phyloP scores from a whole-genome alignment of 371 early-diverging fungal species.

The Circinella umbellata region DNA sequence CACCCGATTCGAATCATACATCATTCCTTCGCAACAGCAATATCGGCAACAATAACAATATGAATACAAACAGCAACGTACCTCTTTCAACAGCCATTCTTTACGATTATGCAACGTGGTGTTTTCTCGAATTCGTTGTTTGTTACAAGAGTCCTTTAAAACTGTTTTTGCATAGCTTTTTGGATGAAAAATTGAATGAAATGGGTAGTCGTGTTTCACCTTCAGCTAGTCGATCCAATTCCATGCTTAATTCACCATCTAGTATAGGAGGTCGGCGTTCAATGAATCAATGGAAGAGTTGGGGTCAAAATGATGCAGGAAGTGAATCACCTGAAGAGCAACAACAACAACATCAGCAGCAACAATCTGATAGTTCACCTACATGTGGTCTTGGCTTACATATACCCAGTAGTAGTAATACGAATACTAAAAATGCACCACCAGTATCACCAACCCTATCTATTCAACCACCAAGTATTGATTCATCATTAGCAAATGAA shows the following conservation, averaged over 20 bases:
- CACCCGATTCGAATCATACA: constrained; percentile 10
- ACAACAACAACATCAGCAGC: constrained; percentile 7
- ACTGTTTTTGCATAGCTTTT: constrained; percentile 53
- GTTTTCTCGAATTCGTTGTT: constrained; percentile 59
- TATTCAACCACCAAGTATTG: constrained; percentile 10
- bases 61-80: not conserved
- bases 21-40: constrained; percentile 17
- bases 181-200: constrained; percentile 50
- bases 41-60: too few species aligned
- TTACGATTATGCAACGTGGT: constrained; percentile 61
- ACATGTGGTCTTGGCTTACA: constrained; percentile 38
- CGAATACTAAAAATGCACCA: constrained; percentile 4
- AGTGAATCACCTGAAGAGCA: not conserved
- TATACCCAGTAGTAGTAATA: constrained; percentile 19
- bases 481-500: constrained; percentile 5
- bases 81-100: constrained; percentile 27
- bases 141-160: constrained; percentile 56
- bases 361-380: constrained; percentile 14
- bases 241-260: constrained; percentile 9
- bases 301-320: constrained; percentile 20
- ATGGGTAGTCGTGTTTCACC: constrained; percentile 11
- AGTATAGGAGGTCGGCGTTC: constrained; percentile 5
- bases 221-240: not conserved
- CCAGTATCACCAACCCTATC: not conserved
- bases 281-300: constrained; percentile 26